Percentiles rank a stretch among this genome's conserved stretches.
Evolutionary conservation across 805 yeast genomes (phyloP).

Genomic region (Myxozyma lipomycoides): DNA sequence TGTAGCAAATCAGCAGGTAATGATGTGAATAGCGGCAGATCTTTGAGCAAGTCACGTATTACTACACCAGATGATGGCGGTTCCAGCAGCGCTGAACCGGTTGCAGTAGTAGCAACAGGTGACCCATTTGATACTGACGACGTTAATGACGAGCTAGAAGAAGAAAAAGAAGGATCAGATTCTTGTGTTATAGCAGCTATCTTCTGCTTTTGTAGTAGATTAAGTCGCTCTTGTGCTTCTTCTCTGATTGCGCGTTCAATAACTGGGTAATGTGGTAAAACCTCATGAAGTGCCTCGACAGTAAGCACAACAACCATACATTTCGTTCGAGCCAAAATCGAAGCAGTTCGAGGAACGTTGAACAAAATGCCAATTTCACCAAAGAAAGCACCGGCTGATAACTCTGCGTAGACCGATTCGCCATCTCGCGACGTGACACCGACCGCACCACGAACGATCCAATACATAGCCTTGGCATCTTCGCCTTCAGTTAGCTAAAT

Average conservation of each 20-base stretch:
- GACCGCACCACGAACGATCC: slow-evolving; percentile 73
- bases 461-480: slow-evolving; percentile 70
- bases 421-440: slow-evolving; percentile 76
- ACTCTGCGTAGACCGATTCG: slow-evolving; percentile 67
- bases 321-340: slow-evolving; percentile 64
- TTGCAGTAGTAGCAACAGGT: not conserved
- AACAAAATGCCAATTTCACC: slow-evolving; percentile 77
- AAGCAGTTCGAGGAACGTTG: slow-evolving; percentile 73
- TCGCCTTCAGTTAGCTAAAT: slow-evolving; percentile 56
- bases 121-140: slow-evolving; percentile 1
- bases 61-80: slow-evolving; percentile 12
- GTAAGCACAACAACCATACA: slow-evolving; percentile 68
- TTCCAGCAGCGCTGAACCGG: slow-evolving; percentile 7
- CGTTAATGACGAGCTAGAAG: not conserved
- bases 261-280: slow-evolving; percentile 58
- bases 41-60: slow-evolving; percentile 54
- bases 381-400: slow-evolving; percentile 64
- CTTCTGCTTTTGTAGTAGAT: slow-evolving; percentile 61
- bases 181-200: slow-evolving; percentile 6
- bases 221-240: slow-evolving; percentile 73
- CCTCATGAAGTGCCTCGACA: slow-evolving; percentile 55
- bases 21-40: slow-evolving; percentile 55
- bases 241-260: slow-evolving; percentile 68
- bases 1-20: slow-evolving; percentile 60
- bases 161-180: not conserved